These are phyloP conservation scores for Camillea tinctor DNA, from an alignment of 2,329 filamentous ascomycete genomes.

Conservation along the genomic window DNA sequence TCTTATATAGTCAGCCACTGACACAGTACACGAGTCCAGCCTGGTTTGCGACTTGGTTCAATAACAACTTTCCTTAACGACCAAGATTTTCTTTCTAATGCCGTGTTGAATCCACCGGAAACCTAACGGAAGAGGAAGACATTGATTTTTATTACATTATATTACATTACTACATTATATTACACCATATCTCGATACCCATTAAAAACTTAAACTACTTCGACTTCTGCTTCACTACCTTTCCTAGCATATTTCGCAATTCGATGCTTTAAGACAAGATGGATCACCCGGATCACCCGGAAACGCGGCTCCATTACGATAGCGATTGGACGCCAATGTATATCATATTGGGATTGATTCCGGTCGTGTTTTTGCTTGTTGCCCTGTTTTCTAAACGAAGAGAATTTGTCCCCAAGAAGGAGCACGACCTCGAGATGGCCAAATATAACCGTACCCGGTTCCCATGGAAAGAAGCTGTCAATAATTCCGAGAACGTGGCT, in stretches of 20 bases:
- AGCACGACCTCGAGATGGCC: conserved; percentile 21
- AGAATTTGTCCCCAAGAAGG: conserved; percentile 4
- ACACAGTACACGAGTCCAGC: not conserved
- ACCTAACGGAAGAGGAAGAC: not conserved
- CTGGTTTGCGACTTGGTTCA: not conserved
- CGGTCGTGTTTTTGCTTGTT: conserved; percentile 18
- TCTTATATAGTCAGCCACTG: not conserved
- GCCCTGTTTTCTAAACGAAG: conserved; percentile 17
- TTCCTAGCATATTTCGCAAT: not conserved
- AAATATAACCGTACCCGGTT: conserved; percentile 24
- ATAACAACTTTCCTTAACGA: not conserved
- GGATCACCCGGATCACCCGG: conserved; percentile 1
- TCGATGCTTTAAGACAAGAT: not conserved
- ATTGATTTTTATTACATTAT: too few species aligned
- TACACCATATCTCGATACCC: too few species aligned
- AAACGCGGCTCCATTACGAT: conserved; percentile 10
- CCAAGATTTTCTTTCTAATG: not conserved
- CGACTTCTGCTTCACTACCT: not conserved
- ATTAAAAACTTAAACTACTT: not conserved
- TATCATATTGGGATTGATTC: conserved; percentile 24
- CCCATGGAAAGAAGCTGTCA: conserved; percentile 24
- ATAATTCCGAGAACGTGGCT: conserved; percentile 46
- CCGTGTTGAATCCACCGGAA: not conserved
- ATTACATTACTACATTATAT: too few species aligned
- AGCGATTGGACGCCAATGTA: conserved; percentile 29